Conservation (phyloP, 2,329 filamentous ascomycete genomes). For the Trichoderma sp. region DNA sequence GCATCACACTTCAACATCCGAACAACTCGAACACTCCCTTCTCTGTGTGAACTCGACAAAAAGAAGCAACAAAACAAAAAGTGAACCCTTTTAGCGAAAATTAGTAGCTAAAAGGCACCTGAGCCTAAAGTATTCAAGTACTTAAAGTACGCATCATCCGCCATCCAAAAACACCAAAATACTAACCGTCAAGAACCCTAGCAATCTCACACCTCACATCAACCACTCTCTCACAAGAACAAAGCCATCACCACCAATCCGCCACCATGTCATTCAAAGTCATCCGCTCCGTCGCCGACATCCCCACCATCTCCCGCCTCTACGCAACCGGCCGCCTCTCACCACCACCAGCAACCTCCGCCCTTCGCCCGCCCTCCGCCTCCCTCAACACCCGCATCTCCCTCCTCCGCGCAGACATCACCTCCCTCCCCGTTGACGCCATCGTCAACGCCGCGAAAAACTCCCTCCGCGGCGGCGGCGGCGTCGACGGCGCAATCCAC, state of each 20-base stretch:
- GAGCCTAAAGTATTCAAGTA: not conserved
- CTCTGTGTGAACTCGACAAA: not conserved
- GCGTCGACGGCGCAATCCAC: constrained; percentile 88
- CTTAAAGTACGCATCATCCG: not conserved
- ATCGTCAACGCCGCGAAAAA: constrained; percentile 93
- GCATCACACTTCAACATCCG: not conserved
- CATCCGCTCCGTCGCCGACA: constrained; percentile 42
- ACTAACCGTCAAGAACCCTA: not conserved
- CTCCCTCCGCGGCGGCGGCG: constrained; percentile 79
- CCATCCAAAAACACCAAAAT: not conserved
- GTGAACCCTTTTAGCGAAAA: too few relatives aligned
- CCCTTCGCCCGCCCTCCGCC: constrained; percentile 41
- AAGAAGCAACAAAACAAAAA: too few relatives aligned
- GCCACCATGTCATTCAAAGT: not conserved
- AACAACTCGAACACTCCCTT: not conserved
- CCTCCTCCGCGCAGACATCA: constrained; percentile 76
- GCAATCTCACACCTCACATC: not conserved
- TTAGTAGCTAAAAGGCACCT: not conserved
- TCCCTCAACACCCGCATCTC: constrained; percentile 68
- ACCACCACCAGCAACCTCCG: not conserved
- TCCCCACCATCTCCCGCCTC: constrained; percentile 62
- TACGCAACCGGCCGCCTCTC: constrained; percentile 52
- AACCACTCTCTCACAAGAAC: not conserved
- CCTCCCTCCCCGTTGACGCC: constrained; percentile 70
- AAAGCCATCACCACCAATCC: not conserved